Evolutionary conservation across 208 protist genomes (phyloP), one percentile per base, ranked within the genome.

Genomic region (Crithidia brevicula): DNA sequence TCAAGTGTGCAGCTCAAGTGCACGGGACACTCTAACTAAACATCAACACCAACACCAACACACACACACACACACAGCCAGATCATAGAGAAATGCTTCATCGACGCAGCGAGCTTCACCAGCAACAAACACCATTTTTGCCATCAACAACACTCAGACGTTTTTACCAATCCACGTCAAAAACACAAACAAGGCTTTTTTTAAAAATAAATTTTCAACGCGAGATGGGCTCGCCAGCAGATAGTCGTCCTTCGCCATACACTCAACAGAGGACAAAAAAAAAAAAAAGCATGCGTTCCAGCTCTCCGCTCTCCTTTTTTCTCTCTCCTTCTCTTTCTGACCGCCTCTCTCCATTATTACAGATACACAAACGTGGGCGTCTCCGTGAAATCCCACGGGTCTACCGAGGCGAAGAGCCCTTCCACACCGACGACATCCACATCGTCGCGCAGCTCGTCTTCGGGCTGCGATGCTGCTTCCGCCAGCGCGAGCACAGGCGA

Each of bases 331-430:
- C 42, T 42, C 22, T 42, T 40, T 20, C n/a, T n/a, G n/a, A n/a
- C n/a, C n/a, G n/a, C n/a, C n/a, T n/a, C 30, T 16, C 36, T 40
- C 36, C 36, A 40, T 16, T 40, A 40, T 86, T 61, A 83, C 13
- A 69, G 34, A 54, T 79, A 81, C 13, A 89, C 11, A 63, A 88
- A 92, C 31, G 72, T 68, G 27, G 77, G 82, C 20, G 71, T 56
- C 15, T 69, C 70, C 15, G 71, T 59, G 62, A 83, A 81, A 59
- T 88, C 86, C 31, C 66, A 61, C 38, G 74, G 66, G 33, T 86
- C 67, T 3, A 87, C 22, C 2, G 46, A 52, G 23, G 49, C n/a
- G 10, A 56, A 34, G 20, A 63, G 18, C 16, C 57, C 5, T 18
- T 62, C 67, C n/a, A 28, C 16, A 30, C 54, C 52, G 3, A 23